Evolutionary conservation across 2,329 filamentous ascomycete species (phyloP), one percentile per base, ranked within the genome.

Genomic region (Ophiostoma montium): DNA sequence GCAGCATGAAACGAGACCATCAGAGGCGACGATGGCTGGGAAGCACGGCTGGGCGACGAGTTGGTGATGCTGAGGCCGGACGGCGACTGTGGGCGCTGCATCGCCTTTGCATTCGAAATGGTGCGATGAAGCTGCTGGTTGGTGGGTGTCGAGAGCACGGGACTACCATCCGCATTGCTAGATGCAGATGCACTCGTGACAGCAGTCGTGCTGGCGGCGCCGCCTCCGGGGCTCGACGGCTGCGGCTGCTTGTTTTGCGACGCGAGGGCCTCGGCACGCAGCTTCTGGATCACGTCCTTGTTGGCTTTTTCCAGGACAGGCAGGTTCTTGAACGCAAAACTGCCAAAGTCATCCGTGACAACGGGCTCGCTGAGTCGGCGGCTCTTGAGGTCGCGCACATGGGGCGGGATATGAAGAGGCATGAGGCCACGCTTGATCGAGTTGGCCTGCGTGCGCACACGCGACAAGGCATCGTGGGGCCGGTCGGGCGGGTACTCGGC

Each of bases 251-350:
- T 80, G 59, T 64, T 76, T 56, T 81, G 77, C 2, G 71, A 66
- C 3, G 78, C 88, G 68, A 95, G 74, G 3, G 92, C 89, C 64
- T 96, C 89, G 19, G 89, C 87, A 11, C 89, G 82, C 50, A 98
- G 71, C 63, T 96, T 96, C 59, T 96, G 89, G 31, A 98, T 95
- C 30, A 96, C 88, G 59, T 98, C 92, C 62, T 98, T 98, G 66
- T 98, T 98, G 49, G 92, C 92, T 64, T 95, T 96, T 59, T 96
- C 92, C 16, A 98, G 72, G 18, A 96, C 90, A 0, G 90, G 89
- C 45, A 98, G 69, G 58, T 98, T 98, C 68, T 98, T 98, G 72
- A 95, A 98, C 35, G 87, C 80, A 65, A 98, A 98, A 54, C 80
- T 88, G 31, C 92, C 92, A 70, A 98, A 98, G 62, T 98, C 94